Evolutionary conservation across 345 rosid species (phyloP), one percentile per base, ranked within the genome.

Genomic region (Rhodamnia rubescens): DNA sequence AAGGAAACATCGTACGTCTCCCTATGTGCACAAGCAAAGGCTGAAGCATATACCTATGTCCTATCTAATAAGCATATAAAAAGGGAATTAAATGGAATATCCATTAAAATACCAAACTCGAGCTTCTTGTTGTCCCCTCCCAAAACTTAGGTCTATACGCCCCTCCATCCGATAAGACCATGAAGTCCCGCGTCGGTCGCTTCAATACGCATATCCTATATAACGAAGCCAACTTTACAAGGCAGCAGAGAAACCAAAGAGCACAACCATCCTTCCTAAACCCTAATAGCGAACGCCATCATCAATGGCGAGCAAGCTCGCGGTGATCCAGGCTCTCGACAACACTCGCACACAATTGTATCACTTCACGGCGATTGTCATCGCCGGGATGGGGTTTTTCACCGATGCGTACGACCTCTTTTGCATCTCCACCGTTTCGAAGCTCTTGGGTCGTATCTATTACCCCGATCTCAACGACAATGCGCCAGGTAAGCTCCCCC

Each of bases 381-480:
- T 93, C 26, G 95, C 95, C 1, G 95, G 95, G 14, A 94, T 92
- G 95, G 97, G 95, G 16, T 94, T 94, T 84, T 94, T 93, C 87
- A 94, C 95, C 4, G 97, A 94, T 36, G 95, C 95, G 1, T 94
- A 94, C 29, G 97, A 94, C 87, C 95, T 94, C 18, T 93, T 94
- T 40, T 92, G 93, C 85, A 93, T 94, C 69, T 87, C 93, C 56
- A 8, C 92, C 49, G 89, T 93, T 21, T 86, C 93, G 3, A 93
- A 94, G 83, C 94, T 94, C 82, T 82, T 94, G 7, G 94, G 97
- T 5, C 94, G 97, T 6, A 90, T 94, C 32, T 94, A 94, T 86
- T 93, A 89, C 91, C 85, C 58, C 81, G 84, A 92, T 4, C 92
- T 93, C 0, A 20, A 12, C 1, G 51, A 29, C 51, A 49, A 49